Evolutionary conservation across 1,284 basidiomycete genomes (phyloP).

Genomic region (Meripilus lineatus): DNA sequence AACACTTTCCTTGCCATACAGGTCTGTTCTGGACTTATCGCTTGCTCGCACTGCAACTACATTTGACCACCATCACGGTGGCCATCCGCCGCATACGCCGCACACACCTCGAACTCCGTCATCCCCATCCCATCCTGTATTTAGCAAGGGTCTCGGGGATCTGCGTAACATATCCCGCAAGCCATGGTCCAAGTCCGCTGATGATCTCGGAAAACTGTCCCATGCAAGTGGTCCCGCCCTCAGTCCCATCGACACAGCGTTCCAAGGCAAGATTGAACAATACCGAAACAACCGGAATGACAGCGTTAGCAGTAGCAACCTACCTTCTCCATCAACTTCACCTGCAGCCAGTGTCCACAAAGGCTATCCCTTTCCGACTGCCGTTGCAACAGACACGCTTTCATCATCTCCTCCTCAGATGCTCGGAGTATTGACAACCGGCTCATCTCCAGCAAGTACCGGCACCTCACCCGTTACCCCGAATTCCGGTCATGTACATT

Average conservation of each 20-base stretch:
- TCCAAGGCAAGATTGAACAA: constrained; percentile 57
- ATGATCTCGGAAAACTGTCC: constrained; percentile 64
- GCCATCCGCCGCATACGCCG: too few species aligned
- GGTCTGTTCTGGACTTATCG: constrained; percentile 66
- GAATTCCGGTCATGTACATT: constrained; percentile 37
- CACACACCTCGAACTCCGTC: constrained; percentile 30
- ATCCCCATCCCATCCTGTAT: constrained; percentile 34
- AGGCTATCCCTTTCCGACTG: constrained; percentile 42
- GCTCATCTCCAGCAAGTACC: constrained; percentile 19
- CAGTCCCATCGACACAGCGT: constrained; percentile 40
- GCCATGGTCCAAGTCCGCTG: constrained; percentile 73
- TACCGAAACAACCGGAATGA: constrained; percentile 43
- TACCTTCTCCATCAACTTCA: constrained; percentile 27
- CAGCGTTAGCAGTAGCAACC: constrained; percentile 30
- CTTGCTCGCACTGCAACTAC: constrained; percentile 42
- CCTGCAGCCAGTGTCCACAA: constrained; percentile 23
- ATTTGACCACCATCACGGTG: constrained; percentile 35
- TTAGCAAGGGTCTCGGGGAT: constrained; percentile 46
- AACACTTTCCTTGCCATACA: too few species aligned
- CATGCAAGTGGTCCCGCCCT: constrained; percentile 30
- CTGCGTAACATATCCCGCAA: constrained; percentile 62
- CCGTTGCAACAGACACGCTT: constrained; percentile 21
- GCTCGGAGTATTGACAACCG: constrained; percentile 18
- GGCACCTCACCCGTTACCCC: constrained; percentile 21
- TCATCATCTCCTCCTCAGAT: constrained; percentile 35